These are phyloP conservation scores for Terfezia boudieri DNA, from an alignment of 495 filamentous ascomycete species.

Conservation along the genomic window DNA sequence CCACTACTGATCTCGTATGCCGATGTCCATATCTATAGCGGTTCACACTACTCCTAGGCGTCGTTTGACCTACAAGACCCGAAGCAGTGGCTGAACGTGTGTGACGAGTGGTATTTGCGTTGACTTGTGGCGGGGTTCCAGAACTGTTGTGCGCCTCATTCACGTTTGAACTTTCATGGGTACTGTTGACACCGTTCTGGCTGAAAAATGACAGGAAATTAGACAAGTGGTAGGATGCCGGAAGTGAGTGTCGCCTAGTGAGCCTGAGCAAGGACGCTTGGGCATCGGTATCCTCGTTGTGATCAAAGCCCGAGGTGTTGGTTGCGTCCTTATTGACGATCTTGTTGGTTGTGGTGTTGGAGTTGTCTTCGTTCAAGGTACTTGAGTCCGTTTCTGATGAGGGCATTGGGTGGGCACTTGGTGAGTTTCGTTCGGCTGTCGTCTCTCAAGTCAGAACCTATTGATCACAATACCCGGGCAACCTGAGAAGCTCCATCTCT, in stretches of 20 bases:
- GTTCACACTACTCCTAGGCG: slow-evolving; percentile 2
- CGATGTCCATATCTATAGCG: slow-evolving; percentile 19
- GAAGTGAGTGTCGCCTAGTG: slow-evolving; percentile 18
- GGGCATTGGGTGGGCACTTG: too few species aligned
- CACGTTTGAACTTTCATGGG: neutral
- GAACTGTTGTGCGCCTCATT: slow-evolving; percentile 1
- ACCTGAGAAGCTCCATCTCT: too few species aligned
- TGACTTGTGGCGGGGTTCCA: neutral
- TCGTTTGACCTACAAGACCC: neutral
- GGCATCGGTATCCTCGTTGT: neutral
- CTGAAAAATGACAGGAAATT: slow-evolving; percentile 15
- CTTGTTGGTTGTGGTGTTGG: too few species aligned
- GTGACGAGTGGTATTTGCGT: slow-evolving; percentile 1
- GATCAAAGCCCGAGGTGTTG: neutral
- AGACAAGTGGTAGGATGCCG: slow-evolving; percentile 9
- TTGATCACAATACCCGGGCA: too few species aligned
- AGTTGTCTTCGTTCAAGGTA: too few species aligned
- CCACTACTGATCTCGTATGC: slow-evolving; percentile 16
- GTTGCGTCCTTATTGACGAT: too few species aligned
- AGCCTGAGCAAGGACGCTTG: slow-evolving; percentile 10
- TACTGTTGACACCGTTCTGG: slow-evolving; percentile 9
- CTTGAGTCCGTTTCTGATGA: too few species aligned
- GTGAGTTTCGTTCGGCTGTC: too few species aligned
- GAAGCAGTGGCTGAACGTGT: neutral
- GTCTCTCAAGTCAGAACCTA: too few species aligned